Evolutionary conservation across 345 rosid species (phyloP).

Genomic region (Isatis tinctoria): DNA sequence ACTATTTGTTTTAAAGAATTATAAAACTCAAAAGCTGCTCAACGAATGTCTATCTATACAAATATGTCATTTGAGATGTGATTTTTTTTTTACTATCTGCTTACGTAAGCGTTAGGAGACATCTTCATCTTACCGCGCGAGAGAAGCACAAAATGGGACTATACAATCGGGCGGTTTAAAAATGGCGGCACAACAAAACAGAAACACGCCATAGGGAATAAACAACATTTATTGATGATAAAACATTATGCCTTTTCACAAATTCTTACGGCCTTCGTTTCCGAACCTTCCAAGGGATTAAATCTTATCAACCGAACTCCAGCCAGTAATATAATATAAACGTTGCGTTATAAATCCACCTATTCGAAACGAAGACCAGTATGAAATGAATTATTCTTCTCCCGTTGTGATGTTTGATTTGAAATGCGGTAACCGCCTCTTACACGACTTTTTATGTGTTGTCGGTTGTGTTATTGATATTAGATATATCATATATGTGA

Average conservation of each 20-base stretch:
- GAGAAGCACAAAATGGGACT: neutral
- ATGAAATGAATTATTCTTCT: conserved; percentile 18
- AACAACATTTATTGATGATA: neutral
- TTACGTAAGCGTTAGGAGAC: too few species aligned
- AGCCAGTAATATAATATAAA: too few species aligned
- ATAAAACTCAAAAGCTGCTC: neutral
- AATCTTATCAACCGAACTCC: neutral
- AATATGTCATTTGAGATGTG: neutral
- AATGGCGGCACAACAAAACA: neutral
- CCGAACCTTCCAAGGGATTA: neutral
- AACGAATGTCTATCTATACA: neutral
- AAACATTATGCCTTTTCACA: neutral
- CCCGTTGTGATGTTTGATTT: neutral
- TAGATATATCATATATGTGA: neutral
- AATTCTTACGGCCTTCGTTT: neutral
- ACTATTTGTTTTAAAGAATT: neutral
- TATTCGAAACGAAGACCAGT: neutral
- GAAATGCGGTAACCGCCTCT: neutral
- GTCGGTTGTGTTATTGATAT: conserved; percentile 1
- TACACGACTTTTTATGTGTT: neutral
- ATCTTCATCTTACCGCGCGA: neutral
- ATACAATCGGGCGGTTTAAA: neutral
- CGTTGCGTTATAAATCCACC: neutral
- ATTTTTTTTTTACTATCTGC: neutral
- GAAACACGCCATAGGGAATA: neutral